These are phyloP conservation scores for Pittosporum tobira DNA, from an alignment of 129 eudicot species.

Conservation along the genomic window DNA sequence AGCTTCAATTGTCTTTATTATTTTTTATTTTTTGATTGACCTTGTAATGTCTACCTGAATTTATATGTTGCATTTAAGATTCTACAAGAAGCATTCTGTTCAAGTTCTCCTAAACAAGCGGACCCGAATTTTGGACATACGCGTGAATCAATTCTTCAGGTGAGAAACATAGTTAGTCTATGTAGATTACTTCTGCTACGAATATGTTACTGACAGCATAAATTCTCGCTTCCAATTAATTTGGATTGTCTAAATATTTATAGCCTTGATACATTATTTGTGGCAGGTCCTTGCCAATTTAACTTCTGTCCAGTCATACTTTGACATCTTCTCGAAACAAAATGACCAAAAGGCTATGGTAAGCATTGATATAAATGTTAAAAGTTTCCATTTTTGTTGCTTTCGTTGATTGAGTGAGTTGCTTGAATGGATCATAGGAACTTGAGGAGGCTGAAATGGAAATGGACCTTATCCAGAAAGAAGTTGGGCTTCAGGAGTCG, in stretches of 20 bases:
- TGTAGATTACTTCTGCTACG: neutral
- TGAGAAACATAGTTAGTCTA: slow-evolving; percentile 9
- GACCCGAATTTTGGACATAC: slow-evolving; percentile 61
- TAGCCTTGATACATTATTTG: neutral
- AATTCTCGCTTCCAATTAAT: neutral
- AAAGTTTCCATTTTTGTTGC: neutral
- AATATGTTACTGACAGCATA: neutral
- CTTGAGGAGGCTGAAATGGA: slow-evolving; percentile 90
- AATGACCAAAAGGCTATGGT: slow-evolving; percentile 62
- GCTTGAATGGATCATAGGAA: slow-evolving; percentile 40
- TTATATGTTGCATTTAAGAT: slow-evolving; percentile 25
- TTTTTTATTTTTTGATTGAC: neutral
- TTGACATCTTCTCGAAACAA: slow-evolving; percentile 63
- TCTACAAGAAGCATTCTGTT: slow-evolving; percentile 53
- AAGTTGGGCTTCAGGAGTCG: slow-evolving; percentile 31
- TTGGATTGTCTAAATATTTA: no score
- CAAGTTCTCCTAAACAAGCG: slow-evolving; percentile 39
- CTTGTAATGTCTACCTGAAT: neutral
- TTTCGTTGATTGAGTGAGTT: slow-evolving; percentile 9
- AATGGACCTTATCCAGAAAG: slow-evolving; percentile 68
- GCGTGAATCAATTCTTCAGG: slow-evolving; percentile 89
- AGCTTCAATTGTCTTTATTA: neutral
- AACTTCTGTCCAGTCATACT: slow-evolving; percentile 72
- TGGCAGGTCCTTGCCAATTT: slow-evolving; percentile 77
- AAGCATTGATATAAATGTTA: slow-evolving; percentile 12